Conservation (phyloP, 1,284 basidiomycete species). For the Meripilus lineatus region DNA sequence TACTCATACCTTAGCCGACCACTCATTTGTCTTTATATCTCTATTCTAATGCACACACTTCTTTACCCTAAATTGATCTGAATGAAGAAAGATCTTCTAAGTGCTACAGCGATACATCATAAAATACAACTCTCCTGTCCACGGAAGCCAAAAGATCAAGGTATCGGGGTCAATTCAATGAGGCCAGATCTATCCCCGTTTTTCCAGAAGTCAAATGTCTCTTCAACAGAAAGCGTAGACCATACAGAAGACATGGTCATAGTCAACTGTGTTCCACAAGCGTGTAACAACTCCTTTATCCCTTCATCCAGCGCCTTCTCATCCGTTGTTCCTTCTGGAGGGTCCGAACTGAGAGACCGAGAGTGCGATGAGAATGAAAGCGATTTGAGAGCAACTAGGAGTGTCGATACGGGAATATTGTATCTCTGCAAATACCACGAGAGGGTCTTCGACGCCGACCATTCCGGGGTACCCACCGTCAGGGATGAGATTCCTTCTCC, state of each 20-base stretch:
- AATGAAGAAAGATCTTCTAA: no score
- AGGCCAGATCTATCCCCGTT: no score
- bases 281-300: slow-evolving; percentile 63
- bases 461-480: slow-evolving; percentile 10
- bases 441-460: slow-evolving; percentile 26
- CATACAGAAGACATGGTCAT: slow-evolving; percentile 62
- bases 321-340: slow-evolving; percentile 50
- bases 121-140: no score
- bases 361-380: slow-evolving; percentile 56
- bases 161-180: no score
- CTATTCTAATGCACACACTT: no score
- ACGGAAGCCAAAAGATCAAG: no score
- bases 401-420: slow-evolving; percentile 59
- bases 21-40: no score
- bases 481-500: slow-evolving; percentile 22
- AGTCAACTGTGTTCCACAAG: slow-evolving; percentile 63
- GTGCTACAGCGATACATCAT: no score
- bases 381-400: slow-evolving; percentile 52
- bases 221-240: slow-evolving; percentile 59
- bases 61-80: no score
- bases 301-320: slow-evolving; percentile 45
- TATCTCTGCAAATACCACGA: slow-evolving; percentile 65
- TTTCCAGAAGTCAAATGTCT: slow-evolving; percentile 54
- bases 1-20: no score
- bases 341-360: slow-evolving; percentile 42